A percentile compares a stretch with the other conserved stretches of the same genome.
phyloP scores from a whole-genome alignment of 2,329 filamentous ascomycete species.

The Cercospora zeae-maydis region DNA sequence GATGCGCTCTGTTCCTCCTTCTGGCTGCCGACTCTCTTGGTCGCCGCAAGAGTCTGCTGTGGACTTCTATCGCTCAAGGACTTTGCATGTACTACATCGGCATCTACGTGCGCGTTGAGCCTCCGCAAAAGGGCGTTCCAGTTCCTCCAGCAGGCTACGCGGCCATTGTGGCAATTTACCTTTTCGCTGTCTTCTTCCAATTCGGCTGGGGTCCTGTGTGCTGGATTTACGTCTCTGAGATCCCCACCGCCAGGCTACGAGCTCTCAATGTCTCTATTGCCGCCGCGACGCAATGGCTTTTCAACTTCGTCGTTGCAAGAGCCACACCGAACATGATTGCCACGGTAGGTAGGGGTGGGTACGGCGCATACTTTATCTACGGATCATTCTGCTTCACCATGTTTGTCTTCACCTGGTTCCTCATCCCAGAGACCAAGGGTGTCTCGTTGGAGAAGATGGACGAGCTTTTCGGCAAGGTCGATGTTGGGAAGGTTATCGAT shows the following conservation, averaged over 20 bases:
- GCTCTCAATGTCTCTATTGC: constrained; percentile 66
- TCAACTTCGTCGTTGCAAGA: constrained; percentile 69
- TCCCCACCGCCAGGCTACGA: constrained; percentile 63
- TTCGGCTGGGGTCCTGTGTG: constrained; percentile 64
- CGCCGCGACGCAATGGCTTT: constrained; percentile 59
- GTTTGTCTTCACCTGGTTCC: constrained; percentile 61
- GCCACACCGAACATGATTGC: constrained; percentile 66
- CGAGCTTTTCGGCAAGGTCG: constrained; percentile 41
- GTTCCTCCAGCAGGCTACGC: constrained; percentile 67
- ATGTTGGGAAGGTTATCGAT: constrained; percentile 9
- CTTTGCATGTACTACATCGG: constrained; percentile 66
- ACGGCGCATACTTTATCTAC: constrained; percentile 43
- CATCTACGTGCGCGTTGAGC: constrained; percentile 63
- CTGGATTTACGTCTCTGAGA: constrained; percentile 68
- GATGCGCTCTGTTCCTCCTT: constrained; percentile 61
- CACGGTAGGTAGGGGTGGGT: constrained; percentile 49
- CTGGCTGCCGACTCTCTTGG: constrained; percentile 71
- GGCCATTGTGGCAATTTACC: constrained; percentile 67
- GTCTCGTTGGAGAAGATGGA: constrained; percentile 46
- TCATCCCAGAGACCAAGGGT: constrained; percentile 55
- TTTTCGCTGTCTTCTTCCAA: constrained; percentile 68
- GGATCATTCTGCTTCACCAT: constrained; percentile 61
- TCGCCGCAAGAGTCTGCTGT: constrained; percentile 54
- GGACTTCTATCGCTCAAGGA: constrained; percentile 50
- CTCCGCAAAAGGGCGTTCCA: constrained; percentile 51